Evolutionary conservation across 495 filamentous ascomycete genomes (phyloP).

Genomic region (Aspergillus nidulans): DNA sequence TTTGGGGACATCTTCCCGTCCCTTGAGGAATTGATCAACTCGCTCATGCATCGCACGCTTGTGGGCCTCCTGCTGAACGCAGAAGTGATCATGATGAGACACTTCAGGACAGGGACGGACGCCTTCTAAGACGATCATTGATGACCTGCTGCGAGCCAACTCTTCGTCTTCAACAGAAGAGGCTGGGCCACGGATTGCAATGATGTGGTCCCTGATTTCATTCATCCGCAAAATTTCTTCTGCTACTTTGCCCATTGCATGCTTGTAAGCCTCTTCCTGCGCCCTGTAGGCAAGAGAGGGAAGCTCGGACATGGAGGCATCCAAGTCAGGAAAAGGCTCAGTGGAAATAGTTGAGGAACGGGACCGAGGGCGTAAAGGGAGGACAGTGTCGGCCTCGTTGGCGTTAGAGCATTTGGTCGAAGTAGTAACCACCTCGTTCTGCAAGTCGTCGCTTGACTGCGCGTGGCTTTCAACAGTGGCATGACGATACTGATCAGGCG

Average conservation of each 20-base stretch:
- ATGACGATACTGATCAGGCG: not conserved
- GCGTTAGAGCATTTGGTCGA: not conserved
- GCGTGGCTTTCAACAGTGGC: not conserved
- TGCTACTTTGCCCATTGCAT: constrained; percentile 23
- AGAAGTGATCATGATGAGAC: constrained; percentile 2
- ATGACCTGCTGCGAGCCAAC: not conserved
- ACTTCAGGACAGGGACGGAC: not conserved
- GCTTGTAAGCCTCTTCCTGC: constrained; percentile 17
- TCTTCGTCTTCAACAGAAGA: not conserved
- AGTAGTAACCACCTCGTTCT: not conserved
- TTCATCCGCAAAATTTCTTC: constrained; percentile 16
- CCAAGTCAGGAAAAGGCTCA: constrained; percentile 36
- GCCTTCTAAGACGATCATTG: not conserved
- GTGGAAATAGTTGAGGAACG: not conserved
- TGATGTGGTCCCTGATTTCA: constrained; percentile 15
- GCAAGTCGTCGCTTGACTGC: not conserved
- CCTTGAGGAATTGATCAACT: not conserved
- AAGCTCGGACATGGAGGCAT: constrained; percentile 12
- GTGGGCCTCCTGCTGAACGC: not conserved
- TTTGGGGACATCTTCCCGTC: not conserved
- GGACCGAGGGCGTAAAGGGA: not conserved
- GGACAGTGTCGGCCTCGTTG: not conserved
- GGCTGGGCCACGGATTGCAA: not conserved
- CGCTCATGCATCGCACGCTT: not conserved
- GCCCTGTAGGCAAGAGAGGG: not conserved